Conservation (phyloP, 1,139 yeast species). For the Kurtzmaniella quercitrusa region DNA sequence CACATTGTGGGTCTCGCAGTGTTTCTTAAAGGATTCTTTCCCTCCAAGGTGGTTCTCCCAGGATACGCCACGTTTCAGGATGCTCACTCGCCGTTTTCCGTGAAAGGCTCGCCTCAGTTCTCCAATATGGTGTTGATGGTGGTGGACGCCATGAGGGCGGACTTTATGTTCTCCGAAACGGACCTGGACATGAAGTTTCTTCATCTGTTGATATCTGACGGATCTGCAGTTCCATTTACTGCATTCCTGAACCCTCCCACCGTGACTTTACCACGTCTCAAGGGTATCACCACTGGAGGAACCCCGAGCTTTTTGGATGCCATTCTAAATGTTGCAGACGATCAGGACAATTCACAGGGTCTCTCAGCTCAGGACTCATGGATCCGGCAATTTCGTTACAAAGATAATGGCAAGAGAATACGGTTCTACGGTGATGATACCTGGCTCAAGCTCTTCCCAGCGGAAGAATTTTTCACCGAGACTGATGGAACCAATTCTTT, state of each 20-base stretch:
- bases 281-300: constrained; percentile 79
- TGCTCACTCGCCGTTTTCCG: constrained; percentile 17
- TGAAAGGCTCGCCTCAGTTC: constrained; percentile 44
- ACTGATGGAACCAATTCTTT: constrained; percentile 90
- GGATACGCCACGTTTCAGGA: constrained; percentile 42
- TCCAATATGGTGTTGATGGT: constrained; percentile 74
- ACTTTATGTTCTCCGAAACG: constrained; percentile 66
- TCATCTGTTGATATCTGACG: constrained; percentile 61
- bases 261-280: constrained; percentile 73
- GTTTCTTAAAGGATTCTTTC: constrained; percentile 84
- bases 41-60: constrained; percentile 69
- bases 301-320: constrained; percentile 83
- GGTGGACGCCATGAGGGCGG: constrained; percentile 89
- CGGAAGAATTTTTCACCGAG: constrained; percentile 51
- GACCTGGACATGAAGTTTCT: constrained; percentile 59
- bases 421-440: constrained; percentile 97
- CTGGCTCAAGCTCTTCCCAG: constrained; percentile 84
- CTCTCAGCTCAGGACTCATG: constrained; percentile 80
- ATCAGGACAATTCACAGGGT: constrained; percentile 70
- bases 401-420: constrained; percentile 37
- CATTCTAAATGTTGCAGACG: constrained; percentile 88
- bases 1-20: constrained; percentile 50
- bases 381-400: constrained; percentile 59
- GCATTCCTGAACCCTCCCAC: constrained; percentile 89
- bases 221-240: constrained; percentile 80